Base-by-base conservation (phyloP, 768 basidiomycete species). In the Amanita polypyramis region DNA sequence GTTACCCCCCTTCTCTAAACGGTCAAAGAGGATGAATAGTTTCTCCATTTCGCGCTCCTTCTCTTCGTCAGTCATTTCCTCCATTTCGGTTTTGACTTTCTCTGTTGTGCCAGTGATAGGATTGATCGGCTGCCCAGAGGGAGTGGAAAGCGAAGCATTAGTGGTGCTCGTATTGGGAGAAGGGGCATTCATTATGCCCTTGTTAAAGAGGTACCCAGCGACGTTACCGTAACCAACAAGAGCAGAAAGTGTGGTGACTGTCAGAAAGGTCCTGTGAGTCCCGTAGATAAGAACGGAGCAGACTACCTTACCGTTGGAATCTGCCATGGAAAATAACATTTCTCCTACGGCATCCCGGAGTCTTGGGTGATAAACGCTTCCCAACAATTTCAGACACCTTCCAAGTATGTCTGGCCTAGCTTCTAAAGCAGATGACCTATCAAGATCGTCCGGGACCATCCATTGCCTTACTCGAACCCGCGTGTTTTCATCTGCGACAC, bases 211-310 rank as follows among this genome's bases (percentile, higher is more conserved):
- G 72, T 91, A 87, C 0, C 96, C 96, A 0, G 93, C 91, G 35
- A 93, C 91, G 60, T 93, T 93, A 35, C 95, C 95, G 56, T 99
- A 99, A 5, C 95, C 95, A 45, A 96, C 75, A 37, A 85, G 76
- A 3, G 79, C 74, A n/a, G 79, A 77, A 12, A 98, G 68, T 0
- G 72, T 76, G 4, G 75, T 69, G n/a, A 86, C 91, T 75, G 33
- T 12, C 52, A 36, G 20, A 51, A 21, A 34, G 35, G 11, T 49
- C 21, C 34, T 43, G 32, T 29, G 44, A 21, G n/a, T 9, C 29
- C 45, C 23, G 21, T 11, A 40, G 14, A 25, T 39, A 10, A 41
- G 1, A 17, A 42, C 17, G 47, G 12, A n/a, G 29, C 52, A 8
- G 34, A 15, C n/a, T 5, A 36, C 66, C n/a, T 47, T 51, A 73